Evolutionary conservation across 176 grass and related monocot species (phyloP), one percentile per base, ranked within the genome.

Genomic region (Zea luxurians): DNA sequence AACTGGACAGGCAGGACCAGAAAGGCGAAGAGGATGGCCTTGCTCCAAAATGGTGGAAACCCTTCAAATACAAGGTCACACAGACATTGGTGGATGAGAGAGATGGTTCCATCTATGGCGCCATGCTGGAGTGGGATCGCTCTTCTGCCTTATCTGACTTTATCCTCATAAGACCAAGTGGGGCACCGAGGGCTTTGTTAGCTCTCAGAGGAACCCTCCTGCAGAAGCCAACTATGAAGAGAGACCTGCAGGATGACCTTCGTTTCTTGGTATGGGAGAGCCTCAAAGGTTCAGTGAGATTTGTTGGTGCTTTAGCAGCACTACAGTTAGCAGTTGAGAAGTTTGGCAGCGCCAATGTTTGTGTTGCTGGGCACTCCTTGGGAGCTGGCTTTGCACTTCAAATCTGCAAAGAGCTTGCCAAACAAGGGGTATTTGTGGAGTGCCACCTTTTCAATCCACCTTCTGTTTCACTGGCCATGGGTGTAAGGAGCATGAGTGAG

Each of bases 381-480:
- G 94, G 94, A 59, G 94, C 91, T 53, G 91, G 89, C 8, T 97
- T 93, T 65, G 89, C 91, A 3, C 79, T 97, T 76, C 94, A 93
- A 50, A 76, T 97, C 4, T 88, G 94, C 76, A 97, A 97, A 76
- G 84, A 86, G 60, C 82, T 93, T 62, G 94, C 89, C 60, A 93
- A 93, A 61, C 79, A 89, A 86, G 91, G 94, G 58, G 82, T 93
- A 53, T 84, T 84, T 64, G 85, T 93, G 34, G 94, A 97, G 43
- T 97, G 94, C 60, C 94, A 97, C 78, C 65, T 97, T 44, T 97
- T 97, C 41, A 97, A 97, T 71, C 91, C 94, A 11, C 94, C 94
- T 17, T 97, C 94, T 13, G 91, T 93, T 91, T 97, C 94, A 46
- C 74, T 93, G 48, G 94, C 94, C 13, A 89, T 86, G 91, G 85